Conservation (phyloP, 2,329 filamentous ascomycete species). For the Aspergillus floridensis region DNA sequence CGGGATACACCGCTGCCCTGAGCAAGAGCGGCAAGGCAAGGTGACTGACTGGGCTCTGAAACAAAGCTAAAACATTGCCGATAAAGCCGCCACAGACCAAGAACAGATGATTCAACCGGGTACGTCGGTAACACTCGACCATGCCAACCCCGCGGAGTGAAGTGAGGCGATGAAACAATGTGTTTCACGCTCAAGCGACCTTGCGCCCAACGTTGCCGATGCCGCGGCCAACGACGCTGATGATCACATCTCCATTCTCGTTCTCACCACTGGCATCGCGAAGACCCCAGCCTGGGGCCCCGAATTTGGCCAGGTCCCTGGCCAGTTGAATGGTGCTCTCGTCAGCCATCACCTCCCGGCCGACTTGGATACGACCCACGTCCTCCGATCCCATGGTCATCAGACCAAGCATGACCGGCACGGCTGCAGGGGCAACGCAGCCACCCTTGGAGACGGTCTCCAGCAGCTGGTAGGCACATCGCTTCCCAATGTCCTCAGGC, state of each 20-base stretch:
- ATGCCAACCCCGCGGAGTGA: slow-evolving; percentile 2
- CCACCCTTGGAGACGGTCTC: slow-evolving; percentile 80
- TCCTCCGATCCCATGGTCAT: slow-evolving; percentile 99
- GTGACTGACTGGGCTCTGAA: slow-evolving; percentile 9
- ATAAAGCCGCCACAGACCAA: background rate
- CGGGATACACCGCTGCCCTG: slow-evolving; percentile 2
- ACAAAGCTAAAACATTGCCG: slow-evolving; percentile 13
- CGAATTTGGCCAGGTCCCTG: slow-evolving; percentile 83
- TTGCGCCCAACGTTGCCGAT: slow-evolving; percentile 95
- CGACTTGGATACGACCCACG: slow-evolving; percentile 80
- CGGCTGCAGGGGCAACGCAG: slow-evolving; percentile 70
- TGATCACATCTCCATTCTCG: slow-evolving; percentile 66
- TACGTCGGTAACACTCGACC: background rate
- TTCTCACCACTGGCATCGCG: slow-evolving; percentile 69
- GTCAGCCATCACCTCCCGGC: slow-evolving; percentile 75
- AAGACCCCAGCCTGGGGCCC: slow-evolving; percentile 86
- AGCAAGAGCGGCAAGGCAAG: slow-evolving; percentile 1
- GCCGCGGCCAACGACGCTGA: slow-evolving; percentile 89
- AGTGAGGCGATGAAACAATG: slow-evolving; percentile 2
- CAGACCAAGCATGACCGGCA: slow-evolving; percentile 72
- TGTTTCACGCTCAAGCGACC: slow-evolving; percentile 56
- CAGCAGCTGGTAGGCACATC: slow-evolving; percentile 83
- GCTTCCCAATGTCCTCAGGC: slow-evolving; percentile 85
- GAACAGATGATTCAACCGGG: background rate
- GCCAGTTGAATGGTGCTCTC: slow-evolving; percentile 78